Conservation (phyloP, 2,329 filamentous ascomycete species). For the Pleurostoma richardsiae region DNA sequence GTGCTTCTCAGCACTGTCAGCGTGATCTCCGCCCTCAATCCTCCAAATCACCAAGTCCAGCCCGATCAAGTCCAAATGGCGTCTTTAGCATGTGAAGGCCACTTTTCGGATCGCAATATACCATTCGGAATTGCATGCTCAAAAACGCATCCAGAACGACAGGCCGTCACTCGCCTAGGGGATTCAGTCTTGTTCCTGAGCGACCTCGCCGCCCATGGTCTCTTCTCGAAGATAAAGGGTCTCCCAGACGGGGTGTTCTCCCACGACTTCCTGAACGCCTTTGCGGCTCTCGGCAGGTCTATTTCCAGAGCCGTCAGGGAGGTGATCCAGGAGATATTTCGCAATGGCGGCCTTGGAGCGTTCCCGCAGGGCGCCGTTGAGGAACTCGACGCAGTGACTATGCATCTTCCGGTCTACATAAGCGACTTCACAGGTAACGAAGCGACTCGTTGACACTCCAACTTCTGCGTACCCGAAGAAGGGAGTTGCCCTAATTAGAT, state of each 20-base stretch:
- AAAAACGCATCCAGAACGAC: constrained; percentile 23
- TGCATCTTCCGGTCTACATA: constrained; percentile 51
- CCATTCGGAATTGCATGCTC: constrained; percentile 48
- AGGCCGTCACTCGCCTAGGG: constrained; percentile 43
- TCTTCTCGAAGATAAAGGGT: constrained; percentile 17
- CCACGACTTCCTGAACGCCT: constrained; percentile 38
- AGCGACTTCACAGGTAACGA: constrained; percentile 40
- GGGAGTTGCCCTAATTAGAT: not conserved
- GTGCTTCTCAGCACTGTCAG: no score
- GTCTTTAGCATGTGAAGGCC: constrained; percentile 10
- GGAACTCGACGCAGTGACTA: constrained; percentile 13
- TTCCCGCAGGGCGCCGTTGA: constrained; percentile 8
- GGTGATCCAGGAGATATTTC: constrained; percentile 29
- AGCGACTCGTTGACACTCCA: no score
- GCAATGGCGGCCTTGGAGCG: constrained; percentile 13
- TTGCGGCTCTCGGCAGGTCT: constrained; percentile 37
- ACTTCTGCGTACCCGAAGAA: no score
- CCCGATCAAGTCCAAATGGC: no score
- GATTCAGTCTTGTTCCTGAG: constrained; percentile 48
- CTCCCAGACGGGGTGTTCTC: constrained; percentile 19
- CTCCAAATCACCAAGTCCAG: no score
- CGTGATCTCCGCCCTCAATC: no score
- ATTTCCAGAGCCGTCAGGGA: constrained; percentile 30
- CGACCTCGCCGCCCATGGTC: constrained; percentile 26
- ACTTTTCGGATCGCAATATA: constrained; percentile 48